Evolutionary conservation across 2,329 filamentous ascomycete species (phyloP).

Genomic region (Clonostachys sp.): DNA sequence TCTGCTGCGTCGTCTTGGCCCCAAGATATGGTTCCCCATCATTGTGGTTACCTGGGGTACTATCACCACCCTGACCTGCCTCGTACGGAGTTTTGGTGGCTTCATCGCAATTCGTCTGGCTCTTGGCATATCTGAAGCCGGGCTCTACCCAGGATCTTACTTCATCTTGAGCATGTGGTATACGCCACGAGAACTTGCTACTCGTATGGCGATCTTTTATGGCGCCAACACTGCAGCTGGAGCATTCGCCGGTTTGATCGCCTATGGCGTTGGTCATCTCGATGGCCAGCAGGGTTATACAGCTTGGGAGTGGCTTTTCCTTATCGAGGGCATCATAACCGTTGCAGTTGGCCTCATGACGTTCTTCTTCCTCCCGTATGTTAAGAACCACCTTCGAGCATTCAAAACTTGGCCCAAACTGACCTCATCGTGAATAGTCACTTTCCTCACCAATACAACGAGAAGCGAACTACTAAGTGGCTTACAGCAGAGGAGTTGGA

Average conservation of each 20-base stretch:
- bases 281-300: conserved; percentile 19
- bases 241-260: conserved; percentile 28
- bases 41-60: background rate
- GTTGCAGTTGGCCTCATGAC: background rate
- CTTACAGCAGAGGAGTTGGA: conserved; percentile 5
- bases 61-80: conserved; percentile 1
- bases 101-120: conserved; percentile 8
- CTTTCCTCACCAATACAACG: background rate
- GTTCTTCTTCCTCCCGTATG: background rate
- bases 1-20: conserved; percentile 62
- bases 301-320: conserved; percentile 26
- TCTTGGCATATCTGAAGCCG: conserved; percentile 13
- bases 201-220: conserved; percentile 15
- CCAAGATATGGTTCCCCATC: conserved; percentile 17
- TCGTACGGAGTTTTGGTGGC: conserved; percentile 6
- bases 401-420: background rate
- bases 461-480: conserved; percentile 2
- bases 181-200: conserved; percentile 9
- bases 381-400: background rate
- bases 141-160: conserved; percentile 13
- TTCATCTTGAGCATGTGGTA: conserved; percentile 15
- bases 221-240: conserved; percentile 24
- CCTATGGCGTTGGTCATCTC: conserved; percentile 24
- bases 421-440: background rate
- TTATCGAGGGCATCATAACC: conserved; percentile 11